phyloP scores from a whole-genome alignment of 129 eudicot species.

The Kitagawia praeruptora region DNA sequence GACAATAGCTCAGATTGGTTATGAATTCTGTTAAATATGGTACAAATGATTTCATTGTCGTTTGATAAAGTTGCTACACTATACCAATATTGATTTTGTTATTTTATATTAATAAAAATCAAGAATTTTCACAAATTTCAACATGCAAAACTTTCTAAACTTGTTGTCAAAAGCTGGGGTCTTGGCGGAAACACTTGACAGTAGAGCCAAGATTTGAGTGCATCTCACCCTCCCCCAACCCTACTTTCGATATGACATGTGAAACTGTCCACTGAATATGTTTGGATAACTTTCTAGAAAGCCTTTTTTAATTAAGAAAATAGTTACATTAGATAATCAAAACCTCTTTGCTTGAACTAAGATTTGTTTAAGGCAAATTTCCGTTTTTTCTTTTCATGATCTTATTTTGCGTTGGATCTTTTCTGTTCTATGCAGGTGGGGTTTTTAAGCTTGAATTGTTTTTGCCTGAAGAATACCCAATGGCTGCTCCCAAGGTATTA shows the following conservation, averaged over 20 bases:
- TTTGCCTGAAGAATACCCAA: slow-evolving; percentile 94
- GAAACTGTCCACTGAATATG: background rate
- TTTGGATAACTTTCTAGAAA: background rate
- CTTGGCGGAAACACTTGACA: background rate
- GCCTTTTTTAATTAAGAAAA: background rate
- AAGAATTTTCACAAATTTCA: background rate
- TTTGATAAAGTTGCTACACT: too few species aligned
- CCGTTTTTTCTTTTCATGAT: background rate
- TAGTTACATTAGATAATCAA: background rate
- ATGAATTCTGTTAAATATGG: background rate
- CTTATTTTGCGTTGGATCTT: slow-evolving; percentile 2
- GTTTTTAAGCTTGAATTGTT: slow-evolving; percentile 92
- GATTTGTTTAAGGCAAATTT: background rate
- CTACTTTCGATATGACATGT: background rate
- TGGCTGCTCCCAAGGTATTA: slow-evolving; percentile 92
- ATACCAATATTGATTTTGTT: background rate
- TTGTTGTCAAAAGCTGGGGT: background rate
- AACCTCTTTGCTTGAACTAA: background rate
- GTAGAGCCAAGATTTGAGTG: background rate
- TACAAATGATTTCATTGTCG: background rate
- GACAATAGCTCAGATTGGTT: background rate
- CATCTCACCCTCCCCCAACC: background rate
- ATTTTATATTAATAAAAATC: background rate
- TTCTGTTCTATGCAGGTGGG: slow-evolving; percentile 44
- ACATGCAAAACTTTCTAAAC: background rate